phyloP scores from a whole-genome alignment of 352 stramenopile species.

The Phytophthora pini region DNA sequence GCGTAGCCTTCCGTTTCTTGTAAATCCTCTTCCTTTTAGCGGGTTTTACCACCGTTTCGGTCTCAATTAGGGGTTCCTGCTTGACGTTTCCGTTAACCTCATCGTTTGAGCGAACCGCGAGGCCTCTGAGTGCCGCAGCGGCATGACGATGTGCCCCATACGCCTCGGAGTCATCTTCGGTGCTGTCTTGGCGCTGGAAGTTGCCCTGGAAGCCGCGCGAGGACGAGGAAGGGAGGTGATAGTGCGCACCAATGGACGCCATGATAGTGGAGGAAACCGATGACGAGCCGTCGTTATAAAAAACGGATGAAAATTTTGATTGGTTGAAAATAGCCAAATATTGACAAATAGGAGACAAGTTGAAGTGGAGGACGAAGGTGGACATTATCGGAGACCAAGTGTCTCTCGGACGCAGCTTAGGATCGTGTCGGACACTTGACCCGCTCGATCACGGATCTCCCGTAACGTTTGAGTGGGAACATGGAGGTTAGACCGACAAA shows the following conservation, averaged over 20 bases:
- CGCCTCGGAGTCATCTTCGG: constrained; percentile 20
- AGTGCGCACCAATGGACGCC: constrained; percentile 30
- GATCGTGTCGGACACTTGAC: constrained; percentile 9
- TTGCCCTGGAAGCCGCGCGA: constrained; percentile 7
- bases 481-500: constrained; percentile 22
- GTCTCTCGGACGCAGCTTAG: constrained; percentile 20
- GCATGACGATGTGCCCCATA: constrained; percentile 35
- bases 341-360: constrained; percentile 13
- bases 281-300: neutral
- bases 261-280: constrained; percentile 11
- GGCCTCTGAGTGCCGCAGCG: constrained; percentile 26
- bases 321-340: constrained; percentile 3
- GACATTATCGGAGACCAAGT: constrained; percentile 1
- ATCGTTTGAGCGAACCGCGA: constrained; percentile 25
- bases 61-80: constrained; percentile 4
- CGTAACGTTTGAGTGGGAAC: constrained; percentile 26
- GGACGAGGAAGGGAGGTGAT: neutral
- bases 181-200: constrained; percentile 27
- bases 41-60: neutral
- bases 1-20: constrained; percentile 53
- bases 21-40: constrained; percentile 41
- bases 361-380: constrained; percentile 7
- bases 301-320: constrained; percentile 3
- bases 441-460: constrained; percentile 20
- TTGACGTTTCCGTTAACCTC: constrained; percentile 6